Conservation (phyloP, 2,329 filamentous ascomycete genomes). For the Colletotrichum noveboracense region DNA sequence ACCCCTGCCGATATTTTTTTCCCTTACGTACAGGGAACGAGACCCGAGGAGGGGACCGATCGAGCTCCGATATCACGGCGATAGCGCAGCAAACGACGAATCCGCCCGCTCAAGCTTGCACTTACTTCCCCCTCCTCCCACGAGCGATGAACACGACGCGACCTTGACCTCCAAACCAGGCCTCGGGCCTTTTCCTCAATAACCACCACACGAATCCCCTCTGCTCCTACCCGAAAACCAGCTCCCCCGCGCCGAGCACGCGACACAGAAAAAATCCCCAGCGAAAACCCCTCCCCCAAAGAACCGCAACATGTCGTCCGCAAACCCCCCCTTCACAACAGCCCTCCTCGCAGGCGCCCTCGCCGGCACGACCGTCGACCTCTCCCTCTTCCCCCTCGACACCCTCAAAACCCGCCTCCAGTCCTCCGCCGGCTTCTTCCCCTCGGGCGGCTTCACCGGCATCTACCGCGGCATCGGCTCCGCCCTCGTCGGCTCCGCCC, state of each 20-base stretch:
- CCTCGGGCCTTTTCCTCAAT: neutral
- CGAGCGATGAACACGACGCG: neutral
- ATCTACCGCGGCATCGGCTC: slow-evolving; percentile 93
- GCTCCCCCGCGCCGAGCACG: neutral
- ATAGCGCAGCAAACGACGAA: neutral
- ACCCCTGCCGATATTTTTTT: neutral
- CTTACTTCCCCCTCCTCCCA: neutral
- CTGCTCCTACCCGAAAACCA: too few relatives aligned
- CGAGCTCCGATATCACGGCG: slow-evolving; percentile 12
- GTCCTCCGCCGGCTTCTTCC: slow-evolving; percentile 77
- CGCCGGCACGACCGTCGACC: slow-evolving; percentile 94
- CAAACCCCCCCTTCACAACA: slow-evolving; percentile 54
- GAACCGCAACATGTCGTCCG: slow-evolving; percentile 11
- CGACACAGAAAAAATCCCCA: neutral
- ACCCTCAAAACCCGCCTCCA: slow-evolving; percentile 98
- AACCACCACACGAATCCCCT: neutral
- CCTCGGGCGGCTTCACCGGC: slow-evolving; percentile 85
- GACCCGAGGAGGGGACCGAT: neutral
- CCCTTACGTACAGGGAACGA: neutral
- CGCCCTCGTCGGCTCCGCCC: slow-evolving; percentile 88
- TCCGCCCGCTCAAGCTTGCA: neutral
- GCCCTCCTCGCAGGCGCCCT: slow-evolving; percentile 82
- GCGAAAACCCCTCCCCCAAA: neutral
- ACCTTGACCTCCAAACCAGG: neutral
- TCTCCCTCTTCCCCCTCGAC: slow-evolving; percentile 96